Percentiles rank a stretch among this genome's conserved stretches.
These are phyloP conservation scores for Daldinia vernicosa DNA, from an alignment of 495 filamentous ascomycete species.

Conservation along the genomic window DNA sequence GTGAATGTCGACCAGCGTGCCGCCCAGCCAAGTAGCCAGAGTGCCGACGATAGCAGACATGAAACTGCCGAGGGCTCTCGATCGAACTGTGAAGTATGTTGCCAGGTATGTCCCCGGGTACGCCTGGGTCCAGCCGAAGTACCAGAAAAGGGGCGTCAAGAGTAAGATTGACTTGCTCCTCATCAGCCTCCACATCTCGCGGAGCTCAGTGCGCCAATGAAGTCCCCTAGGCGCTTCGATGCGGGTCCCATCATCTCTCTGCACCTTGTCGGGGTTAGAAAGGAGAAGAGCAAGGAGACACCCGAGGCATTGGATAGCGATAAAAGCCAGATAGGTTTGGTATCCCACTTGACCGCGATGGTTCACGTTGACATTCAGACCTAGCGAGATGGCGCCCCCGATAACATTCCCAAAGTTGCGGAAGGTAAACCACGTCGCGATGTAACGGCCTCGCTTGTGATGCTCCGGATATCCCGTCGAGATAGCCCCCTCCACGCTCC, in stretches of 20 bases:
- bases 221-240: constrained; percentile 52
- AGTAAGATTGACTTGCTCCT: constrained; percentile 54
- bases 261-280: constrained; percentile 56
- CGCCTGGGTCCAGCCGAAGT: constrained; percentile 55
- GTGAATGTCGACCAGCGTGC: constrained; percentile 36
- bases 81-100: constrained; percentile 61
- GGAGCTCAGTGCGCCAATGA: constrained; percentile 48
- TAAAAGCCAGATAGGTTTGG: constrained; percentile 58
- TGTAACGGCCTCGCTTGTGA: constrained; percentile 56
- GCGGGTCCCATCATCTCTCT: constrained; percentile 55
- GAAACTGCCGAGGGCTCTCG: constrained; percentile 54
- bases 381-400: constrained; percentile 58
- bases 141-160: constrained; percentile 56
- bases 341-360: constrained; percentile 57
- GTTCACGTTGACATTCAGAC: constrained; percentile 52
- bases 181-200: constrained; percentile 51
- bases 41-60: constrained; percentile 54
- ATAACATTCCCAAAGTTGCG: constrained; percentile 60
- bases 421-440: constrained; percentile 61
- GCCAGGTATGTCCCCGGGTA: constrained; percentile 60
- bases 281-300: constrained; percentile 56
- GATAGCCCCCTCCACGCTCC: constrained; percentile 61
- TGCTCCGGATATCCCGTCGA: constrained; percentile 60
- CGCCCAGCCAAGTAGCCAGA: constrained; percentile 46
- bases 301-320: constrained; percentile 57